Evolutionary conservation across 192 early-diverging fungal species (phyloP).

Genomic region (Phlyctochytrium planicorne): DNA sequence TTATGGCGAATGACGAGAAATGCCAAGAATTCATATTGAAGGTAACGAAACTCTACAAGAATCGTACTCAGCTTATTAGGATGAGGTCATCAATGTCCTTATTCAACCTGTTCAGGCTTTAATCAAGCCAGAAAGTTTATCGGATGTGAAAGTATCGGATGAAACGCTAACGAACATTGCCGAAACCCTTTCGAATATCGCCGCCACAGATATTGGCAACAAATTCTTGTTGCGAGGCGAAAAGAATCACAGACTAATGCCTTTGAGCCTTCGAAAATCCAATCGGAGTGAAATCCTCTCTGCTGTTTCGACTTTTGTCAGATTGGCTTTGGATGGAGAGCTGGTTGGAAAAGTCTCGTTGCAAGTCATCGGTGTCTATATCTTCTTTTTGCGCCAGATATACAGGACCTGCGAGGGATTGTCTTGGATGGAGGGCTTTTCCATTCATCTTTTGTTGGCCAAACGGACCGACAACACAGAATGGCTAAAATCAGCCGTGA

Average conservation of each 20-base stretch:
- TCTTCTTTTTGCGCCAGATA: constrained; percentile 52
- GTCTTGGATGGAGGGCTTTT: constrained; percentile 25
- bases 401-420: constrained; percentile 51
- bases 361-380: constrained; percentile 31
- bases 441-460: constrained; percentile 36
- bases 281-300: constrained; percentile 16
- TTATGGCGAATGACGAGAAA: not conserved
- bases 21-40: constrained; percentile 24
- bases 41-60: constrained; percentile 11
- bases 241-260: constrained; percentile 7
- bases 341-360: constrained; percentile 12
- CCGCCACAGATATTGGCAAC: constrained; percentile 35
- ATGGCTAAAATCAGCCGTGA: not conserved
- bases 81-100: constrained; percentile 9
- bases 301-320: constrained; percentile 29
- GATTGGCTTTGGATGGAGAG: constrained; percentile 6
- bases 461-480: constrained; percentile 10
- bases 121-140: constrained; percentile 9
- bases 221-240: constrained; percentile 32
- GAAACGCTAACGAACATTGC: constrained; percentile 35
- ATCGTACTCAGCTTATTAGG: no score
- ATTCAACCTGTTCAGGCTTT: constrained; percentile 34
- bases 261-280: not conserved
- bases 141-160: constrained; percentile 13
- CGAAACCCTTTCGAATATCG: constrained; percentile 41